These are phyloP conservation scores for Dactylonectria estremocensis DNA, from an alignment of 2,329 filamentous ascomycete genomes.

Conservation along the genomic window DNA sequence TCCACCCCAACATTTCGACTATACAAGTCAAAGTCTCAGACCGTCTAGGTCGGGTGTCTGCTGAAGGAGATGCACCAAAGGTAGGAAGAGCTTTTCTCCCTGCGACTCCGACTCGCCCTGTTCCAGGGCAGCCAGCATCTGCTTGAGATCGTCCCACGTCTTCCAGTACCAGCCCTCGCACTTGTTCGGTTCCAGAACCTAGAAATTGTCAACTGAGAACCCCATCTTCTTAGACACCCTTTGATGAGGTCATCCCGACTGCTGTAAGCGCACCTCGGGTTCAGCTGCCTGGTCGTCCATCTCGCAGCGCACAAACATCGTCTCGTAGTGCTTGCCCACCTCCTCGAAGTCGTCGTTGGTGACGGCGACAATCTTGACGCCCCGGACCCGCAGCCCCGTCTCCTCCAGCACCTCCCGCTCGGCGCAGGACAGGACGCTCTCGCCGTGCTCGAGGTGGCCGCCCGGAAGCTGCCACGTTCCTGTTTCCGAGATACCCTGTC, in stretches of 20 bases:
- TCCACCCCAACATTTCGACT: background rate
- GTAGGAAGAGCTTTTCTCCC: constrained; percentile 51
- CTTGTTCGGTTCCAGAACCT: constrained; percentile 65
- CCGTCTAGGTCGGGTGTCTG: constrained; percentile 40
- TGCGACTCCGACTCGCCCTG: constrained; percentile 30
- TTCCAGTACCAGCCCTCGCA: constrained; percentile 67
- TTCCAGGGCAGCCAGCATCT: constrained; percentile 37
- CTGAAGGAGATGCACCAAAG: constrained; percentile 51
- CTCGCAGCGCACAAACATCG: constrained; percentile 75
- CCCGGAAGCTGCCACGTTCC: constrained; percentile 79
- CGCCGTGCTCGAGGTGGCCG: constrained; percentile 81
- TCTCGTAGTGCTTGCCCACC: constrained; percentile 81
- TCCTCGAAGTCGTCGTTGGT: constrained; percentile 77
- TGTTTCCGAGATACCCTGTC: constrained; percentile 43
- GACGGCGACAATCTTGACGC: constrained; percentile 68
- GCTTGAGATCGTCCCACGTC: constrained; percentile 60
- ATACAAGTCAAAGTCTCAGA: constrained; percentile 33
- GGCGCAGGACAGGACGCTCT: constrained; percentile 74
- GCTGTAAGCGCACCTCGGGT: constrained; percentile 64
- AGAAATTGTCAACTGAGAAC: constrained; percentile 12
- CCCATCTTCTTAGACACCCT: background rate
- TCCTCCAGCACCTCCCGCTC: constrained; percentile 80
- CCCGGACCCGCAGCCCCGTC: constrained; percentile 72
- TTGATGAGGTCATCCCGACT: background rate
- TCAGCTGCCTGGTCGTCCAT: constrained; percentile 63